phyloP scores from a whole-genome alignment of 192 early-diverging fungal genomes.

The Piromyces finnis region DNA sequence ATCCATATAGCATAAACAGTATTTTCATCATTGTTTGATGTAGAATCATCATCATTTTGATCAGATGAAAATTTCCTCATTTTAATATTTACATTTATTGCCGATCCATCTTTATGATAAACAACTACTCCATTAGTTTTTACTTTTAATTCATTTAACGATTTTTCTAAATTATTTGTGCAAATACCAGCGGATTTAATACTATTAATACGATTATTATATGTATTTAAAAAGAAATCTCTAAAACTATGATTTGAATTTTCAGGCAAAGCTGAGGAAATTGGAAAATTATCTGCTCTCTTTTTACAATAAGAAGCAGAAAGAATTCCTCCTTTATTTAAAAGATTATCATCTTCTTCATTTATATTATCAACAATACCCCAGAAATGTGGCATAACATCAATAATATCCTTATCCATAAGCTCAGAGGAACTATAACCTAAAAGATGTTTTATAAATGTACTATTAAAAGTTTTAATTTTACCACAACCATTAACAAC shows the following conservation, averaged over 20 bases:
- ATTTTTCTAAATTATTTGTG: background rate
- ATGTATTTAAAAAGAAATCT: background rate
- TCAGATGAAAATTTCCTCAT: conserved; percentile 20
- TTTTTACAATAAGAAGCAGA: background rate
- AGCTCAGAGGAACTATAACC: conserved; percentile 23
- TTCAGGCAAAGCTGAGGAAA: background rate
- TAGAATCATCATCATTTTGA: background rate
- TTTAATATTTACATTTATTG: conserved; percentile 36
- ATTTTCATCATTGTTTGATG: conserved; percentile 15
- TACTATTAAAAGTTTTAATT: conserved; percentile 33
- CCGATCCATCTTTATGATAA: conserved; percentile 38
- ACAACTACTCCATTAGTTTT: conserved; percentile 21
- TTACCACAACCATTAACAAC: conserved; percentile 23
- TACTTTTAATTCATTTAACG: background rate
- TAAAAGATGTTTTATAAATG: conserved; percentile 44
- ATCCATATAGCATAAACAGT: conserved; percentile 42
- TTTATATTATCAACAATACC: conserved; percentile 17
- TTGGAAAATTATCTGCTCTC: background rate
- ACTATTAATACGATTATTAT: background rate
- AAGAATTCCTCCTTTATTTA: background rate
- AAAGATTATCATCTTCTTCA: conserved; percentile 1
- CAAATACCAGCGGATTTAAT: background rate
- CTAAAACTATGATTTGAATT: background rate
- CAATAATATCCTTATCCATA: conserved; percentile 25
- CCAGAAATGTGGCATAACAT: conserved; percentile 38